Evolutionary conservation across 2,329 filamentous ascomycete genomes (phyloP).

Genomic region (Fusarium globosum): DNA sequence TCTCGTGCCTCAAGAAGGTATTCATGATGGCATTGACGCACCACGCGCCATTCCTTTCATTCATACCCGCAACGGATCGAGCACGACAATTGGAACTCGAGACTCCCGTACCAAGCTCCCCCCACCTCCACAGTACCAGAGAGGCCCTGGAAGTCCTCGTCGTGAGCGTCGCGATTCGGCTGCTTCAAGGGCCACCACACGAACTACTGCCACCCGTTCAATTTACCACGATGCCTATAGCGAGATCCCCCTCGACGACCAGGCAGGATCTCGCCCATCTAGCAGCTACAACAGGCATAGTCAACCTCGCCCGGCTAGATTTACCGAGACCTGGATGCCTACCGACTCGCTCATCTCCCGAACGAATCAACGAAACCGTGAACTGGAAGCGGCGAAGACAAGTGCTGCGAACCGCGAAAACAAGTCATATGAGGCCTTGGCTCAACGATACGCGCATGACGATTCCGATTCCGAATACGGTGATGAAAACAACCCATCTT

Average conservation of each 20-base stretch:
- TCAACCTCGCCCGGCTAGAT: constrained; percentile 56
- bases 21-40: constrained; percentile 59
- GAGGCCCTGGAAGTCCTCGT: constrained; percentile 56
- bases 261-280: constrained; percentile 42
- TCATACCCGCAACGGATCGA: constrained; percentile 76
- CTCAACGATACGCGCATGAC: constrained; percentile 56
- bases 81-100: constrained; percentile 64
- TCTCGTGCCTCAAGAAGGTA: constrained; percentile 56
- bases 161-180: constrained; percentile 58
- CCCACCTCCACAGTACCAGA: constrained; percentile 64
- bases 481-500: constrained; percentile 49
- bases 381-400: constrained; percentile 52
- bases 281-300: constrained; percentile 39
- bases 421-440: constrained; percentile 59
- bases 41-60: constrained; percentile 78
- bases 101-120: constrained; percentile 67
- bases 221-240: constrained; percentile 59
- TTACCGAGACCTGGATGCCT: constrained; percentile 66
- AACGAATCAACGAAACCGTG: constrained; percentile 64
- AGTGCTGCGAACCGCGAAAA: constrained; percentile 48
- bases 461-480: constrained; percentile 57
- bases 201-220: constrained; percentile 55
- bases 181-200: constrained; percentile 59
- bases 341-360: constrained; percentile 65
- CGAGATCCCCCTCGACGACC: constrained; percentile 60